Conservation (phyloP, 371 early-diverging fungal species). For the Polyrhizophydium stewartii region DNA sequence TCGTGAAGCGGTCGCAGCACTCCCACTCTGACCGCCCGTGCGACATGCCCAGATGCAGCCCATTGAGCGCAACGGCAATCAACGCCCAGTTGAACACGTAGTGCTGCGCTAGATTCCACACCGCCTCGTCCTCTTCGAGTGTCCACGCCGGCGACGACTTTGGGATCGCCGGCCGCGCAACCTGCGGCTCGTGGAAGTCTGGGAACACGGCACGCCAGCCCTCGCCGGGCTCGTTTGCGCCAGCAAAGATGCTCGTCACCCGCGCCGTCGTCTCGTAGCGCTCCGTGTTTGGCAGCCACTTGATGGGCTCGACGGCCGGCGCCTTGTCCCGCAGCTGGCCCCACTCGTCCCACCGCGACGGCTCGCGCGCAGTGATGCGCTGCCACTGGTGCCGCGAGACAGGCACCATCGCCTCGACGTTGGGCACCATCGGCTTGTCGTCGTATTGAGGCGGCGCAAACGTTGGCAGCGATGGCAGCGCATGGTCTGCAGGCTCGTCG, state of each 20-base stretch:
- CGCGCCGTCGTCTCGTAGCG: neutral
- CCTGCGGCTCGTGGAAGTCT: neutral
- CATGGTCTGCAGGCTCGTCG: constrained; percentile 18
- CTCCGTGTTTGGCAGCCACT: neutral
- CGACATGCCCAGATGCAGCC: constrained; percentile 46
- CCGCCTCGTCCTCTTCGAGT: constrained; percentile 62
- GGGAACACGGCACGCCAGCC: neutral
- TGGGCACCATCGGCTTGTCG: constrained; percentile 9
- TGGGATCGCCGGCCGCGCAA: neutral
- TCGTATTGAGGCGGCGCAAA: constrained; percentile 16
- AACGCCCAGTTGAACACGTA: constrained; percentile 69
- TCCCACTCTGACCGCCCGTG: constrained; percentile 66
- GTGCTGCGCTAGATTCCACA: constrained; percentile 52
- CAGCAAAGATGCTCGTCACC: neutral
- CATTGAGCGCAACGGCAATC: constrained; percentile 54
- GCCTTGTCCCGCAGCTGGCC: constrained; percentile 15
- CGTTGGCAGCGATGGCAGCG: constrained; percentile 5
- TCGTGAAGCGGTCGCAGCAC: constrained; percentile 54
- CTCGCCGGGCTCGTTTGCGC: neutral
- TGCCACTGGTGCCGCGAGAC: constrained; percentile 15
- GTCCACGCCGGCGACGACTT: constrained; percentile 43
- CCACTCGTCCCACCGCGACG: constrained; percentile 21
- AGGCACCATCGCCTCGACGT: constrained; percentile 21
- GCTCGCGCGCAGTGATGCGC: constrained; percentile 13
- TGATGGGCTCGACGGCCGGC: neutral